A percentile compares a stretch with the other conserved stretches of the same genome.
Evolutionary conservation across 176 grass and related monocot genomes (phyloP).

Genomic region (Poa pratensis): DNA sequence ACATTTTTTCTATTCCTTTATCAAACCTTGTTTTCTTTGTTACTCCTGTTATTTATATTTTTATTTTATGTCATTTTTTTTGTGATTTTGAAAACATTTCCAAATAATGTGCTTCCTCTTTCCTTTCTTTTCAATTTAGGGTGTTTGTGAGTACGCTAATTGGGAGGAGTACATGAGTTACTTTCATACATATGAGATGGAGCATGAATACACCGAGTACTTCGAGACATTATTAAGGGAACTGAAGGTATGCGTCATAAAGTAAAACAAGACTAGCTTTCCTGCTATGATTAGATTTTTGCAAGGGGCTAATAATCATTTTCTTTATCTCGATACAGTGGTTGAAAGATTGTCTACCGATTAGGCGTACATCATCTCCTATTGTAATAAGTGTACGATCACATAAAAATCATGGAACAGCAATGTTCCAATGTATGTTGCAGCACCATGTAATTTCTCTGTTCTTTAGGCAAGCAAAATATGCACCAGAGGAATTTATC

Average conservation of each 20-base stretch:
- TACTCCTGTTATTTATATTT: neutral
- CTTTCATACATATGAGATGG: constrained; percentile 29
- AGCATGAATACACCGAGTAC: constrained; percentile 28
- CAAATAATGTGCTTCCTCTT: neutral
- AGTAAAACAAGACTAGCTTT: constrained; percentile 24
- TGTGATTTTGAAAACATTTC: neutral
- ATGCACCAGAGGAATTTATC: constrained; percentile 27
- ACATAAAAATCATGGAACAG: neutral
- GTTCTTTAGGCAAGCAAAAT: constrained; percentile 27
- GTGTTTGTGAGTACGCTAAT: neutral
- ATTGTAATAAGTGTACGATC: constrained; percentile 21
- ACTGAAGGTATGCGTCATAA: constrained; percentile 18
- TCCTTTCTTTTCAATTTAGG: constrained; percentile 18
- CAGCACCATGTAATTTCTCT: constrained; percentile 15
- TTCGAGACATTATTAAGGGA: constrained; percentile 23
- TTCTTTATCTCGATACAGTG: constrained; percentile 24
- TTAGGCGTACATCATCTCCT: constrained; percentile 2
- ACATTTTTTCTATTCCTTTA: constrained; percentile 12
- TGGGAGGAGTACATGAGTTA: constrained; percentile 6
- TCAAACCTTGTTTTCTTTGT: neutral
- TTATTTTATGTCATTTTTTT: constrained; percentile 1
- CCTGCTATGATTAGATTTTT: neutral
- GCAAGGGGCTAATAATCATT: neutral
- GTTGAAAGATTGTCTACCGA: constrained; percentile 22
- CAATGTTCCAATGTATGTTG: neutral